phyloP scores from a whole-genome alignment of 2,329 filamentous ascomycete species.

The Trichoderma aggressivum region DNA sequence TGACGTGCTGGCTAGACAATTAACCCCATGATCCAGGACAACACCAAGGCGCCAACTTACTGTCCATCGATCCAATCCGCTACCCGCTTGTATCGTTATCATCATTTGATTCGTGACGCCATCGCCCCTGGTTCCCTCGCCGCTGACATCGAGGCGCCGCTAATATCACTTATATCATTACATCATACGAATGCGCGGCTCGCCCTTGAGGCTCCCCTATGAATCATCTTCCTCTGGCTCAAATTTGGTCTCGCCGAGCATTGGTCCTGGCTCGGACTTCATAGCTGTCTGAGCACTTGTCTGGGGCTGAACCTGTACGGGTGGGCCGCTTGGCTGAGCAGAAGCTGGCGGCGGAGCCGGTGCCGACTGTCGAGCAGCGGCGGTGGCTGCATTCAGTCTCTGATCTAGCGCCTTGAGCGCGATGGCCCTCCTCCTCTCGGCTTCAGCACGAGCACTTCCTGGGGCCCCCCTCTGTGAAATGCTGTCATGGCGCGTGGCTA shows the following conservation, averaged over 20 bases:
- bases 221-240: constrained; percentile 54
- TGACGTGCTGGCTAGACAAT: constrained; percentile 8
- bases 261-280: constrained; percentile 50
- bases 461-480: constrained; percentile 55
- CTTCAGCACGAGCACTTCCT: constrained; percentile 78
- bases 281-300: constrained; percentile 56
- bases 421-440: constrained; percentile 81
- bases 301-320: constrained; percentile 55
- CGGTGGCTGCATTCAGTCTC: constrained; percentile 78
- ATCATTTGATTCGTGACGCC: background rate
- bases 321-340: constrained; percentile 48
- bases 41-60: constrained; percentile 11
- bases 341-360: constrained; percentile 21
- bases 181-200: background rate
- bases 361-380: constrained; percentile 31
- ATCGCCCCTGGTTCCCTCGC: background rate
- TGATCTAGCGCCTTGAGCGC: constrained; percentile 92
- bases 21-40: constrained; percentile 12
- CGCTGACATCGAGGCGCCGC: background rate
- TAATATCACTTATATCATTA: background rate
- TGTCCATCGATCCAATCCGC: constrained; percentile 6
- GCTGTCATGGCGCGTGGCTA: constrained; percentile 65
- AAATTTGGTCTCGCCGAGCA: constrained; percentile 69
- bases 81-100: background rate
- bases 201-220: background rate